Base-by-base conservation (phyloP, 2,329 filamentous ascomycete species). In the Sphaerulina populicola region DNA sequence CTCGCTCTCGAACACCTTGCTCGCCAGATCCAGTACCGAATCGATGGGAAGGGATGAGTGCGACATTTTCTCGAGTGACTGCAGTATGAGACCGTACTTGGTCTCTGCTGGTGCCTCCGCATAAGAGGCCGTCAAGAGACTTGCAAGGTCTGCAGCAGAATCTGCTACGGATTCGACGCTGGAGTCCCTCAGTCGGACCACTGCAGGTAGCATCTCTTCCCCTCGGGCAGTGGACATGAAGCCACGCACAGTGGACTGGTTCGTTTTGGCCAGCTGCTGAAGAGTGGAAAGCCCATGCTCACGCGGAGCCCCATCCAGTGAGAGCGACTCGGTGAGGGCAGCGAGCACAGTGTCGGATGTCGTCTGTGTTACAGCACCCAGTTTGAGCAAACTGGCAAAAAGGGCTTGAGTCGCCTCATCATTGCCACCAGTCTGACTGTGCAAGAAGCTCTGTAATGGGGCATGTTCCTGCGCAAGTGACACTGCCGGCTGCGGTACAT, bases 141-240 rank as follows among this genome's bases (percentile, higher is more conserved):
- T 42, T 0, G 61, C 57, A n/a, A 75, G 54, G 1, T 62, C 60
- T 1, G 66, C 56, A 1, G 74, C 73, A 36, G 64, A 66, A 21
- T 73, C 67, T 2, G 77, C 69, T 9, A 79, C 62, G n/a, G 73
- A 70, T 29, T 80, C 77, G 27, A 73, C 68, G 1, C 71, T 61
- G 21, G 77, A 78, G 53, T 81, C 77, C 6, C 75, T 71, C 30
- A 81, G 69, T 45, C 71, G 73, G 1, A 81, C 63, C 9, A 82
- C 64, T 41, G 71, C 73, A 31, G 74, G 74, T 2, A 80, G 66
- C 21, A 82, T 64, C 41, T 71, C 69, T 2, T 74, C 73, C 8
- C 77, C 78, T 64, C 39, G 67, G 67, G 33, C 68, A 62, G 38
- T 77, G 65, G 47, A 71, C 66, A 52, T 71, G 69, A 57, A 79